A percentile compares a stretch with the other conserved stretches of the same genome.
Evolutionary conservation across 208 protist genomes (phyloP).

Genomic region (Leishmania mexicana): DNA sequence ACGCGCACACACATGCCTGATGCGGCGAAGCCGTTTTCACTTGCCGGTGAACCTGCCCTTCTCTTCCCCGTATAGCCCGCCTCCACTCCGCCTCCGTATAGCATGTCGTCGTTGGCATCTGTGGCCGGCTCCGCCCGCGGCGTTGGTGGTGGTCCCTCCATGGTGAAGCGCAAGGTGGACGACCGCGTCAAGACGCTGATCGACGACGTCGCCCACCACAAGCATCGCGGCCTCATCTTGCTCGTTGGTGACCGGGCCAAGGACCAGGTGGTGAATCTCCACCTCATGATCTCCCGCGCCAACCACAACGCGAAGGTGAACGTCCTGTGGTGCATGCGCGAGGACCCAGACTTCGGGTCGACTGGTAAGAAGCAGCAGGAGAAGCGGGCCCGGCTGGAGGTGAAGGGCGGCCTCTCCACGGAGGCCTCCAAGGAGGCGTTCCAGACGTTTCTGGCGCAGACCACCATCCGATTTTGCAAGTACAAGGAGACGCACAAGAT

Average conservation of each 20-base stretch:
- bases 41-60: not conserved
- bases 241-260: slow-evolving; percentile 98
- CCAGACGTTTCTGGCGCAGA: slow-evolving; percentile 98
- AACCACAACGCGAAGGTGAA: slow-evolving; percentile 95
- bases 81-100: not conserved
- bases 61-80: not conserved
- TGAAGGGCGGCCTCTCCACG: slow-evolving; percentile 93
- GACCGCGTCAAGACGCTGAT: slow-evolving; percentile 95
- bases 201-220: slow-evolving; percentile 95
- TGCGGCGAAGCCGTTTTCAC: not conserved
- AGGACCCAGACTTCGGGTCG: slow-evolving; percentile 98
- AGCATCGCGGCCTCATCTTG: slow-evolving; percentile 97
- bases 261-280: slow-evolving; percentile 98
- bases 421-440: slow-evolving; percentile 97
- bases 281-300: slow-evolving; percentile 99
- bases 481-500: slow-evolving; percentile 99
- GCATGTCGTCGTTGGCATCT: slow-evolving; percentile 39
- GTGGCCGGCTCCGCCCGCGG: slow-evolving; percentile 39
- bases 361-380: slow-evolving; percentile 94
- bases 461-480: slow-evolving; percentile 98
- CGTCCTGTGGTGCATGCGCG: slow-evolving; percentile 99
- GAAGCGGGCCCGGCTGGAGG: slow-evolving; percentile 94
- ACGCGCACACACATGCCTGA: not conserved
- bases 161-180: slow-evolving; percentile 94
- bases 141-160: slow-evolving; percentile 29